Percentiles rank a stretch among this genome's conserved stretches.
Evolutionary conservation across 2,329 filamentous ascomycete genomes (phyloP).

Genomic region (Cytospora schulzeri): DNA sequence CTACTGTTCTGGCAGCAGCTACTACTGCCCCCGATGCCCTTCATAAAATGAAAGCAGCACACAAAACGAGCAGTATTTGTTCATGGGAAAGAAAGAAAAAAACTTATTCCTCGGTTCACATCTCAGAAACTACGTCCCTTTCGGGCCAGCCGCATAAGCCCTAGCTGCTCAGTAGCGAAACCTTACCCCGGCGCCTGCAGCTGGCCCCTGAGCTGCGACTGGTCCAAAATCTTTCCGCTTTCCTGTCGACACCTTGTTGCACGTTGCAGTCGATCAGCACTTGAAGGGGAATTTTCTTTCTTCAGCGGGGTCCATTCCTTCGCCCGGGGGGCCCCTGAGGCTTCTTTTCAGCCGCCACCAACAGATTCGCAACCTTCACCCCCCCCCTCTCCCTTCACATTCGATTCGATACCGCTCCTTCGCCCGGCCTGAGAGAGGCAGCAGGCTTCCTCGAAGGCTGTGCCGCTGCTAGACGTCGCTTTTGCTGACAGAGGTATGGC

Average conservation of each 20-base stretch:
- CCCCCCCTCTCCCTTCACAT: no score
- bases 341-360: neutral
- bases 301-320: neutral
- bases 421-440: neutral
- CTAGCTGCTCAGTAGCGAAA: neutral
- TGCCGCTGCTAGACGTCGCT: neutral
- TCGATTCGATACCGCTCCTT: neutral
- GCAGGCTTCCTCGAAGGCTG: neutral
- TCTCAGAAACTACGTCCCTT: conserved; percentile 27
- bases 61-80: neutral
- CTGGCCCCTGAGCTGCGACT: conserved; percentile 19
- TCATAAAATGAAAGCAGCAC: conserved; percentile 40
- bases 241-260: conserved; percentile 1
- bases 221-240: conserved; percentile 22
- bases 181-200: conserved; percentile 22
- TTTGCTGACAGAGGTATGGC: neutral
- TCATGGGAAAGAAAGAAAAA: no score
- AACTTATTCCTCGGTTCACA: neutral
- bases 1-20: conserved; percentile 45
- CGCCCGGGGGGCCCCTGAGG: conserved; percentile 10
- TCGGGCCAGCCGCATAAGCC: conserved; percentile 33
- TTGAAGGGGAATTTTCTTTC: neutral
- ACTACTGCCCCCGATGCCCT: conserved; percentile 47
- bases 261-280: neutral
- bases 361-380: no score